These are phyloP conservation scores for Paralagenidium karlingii DNA, from an alignment of 352 stramenopile genomes.

Conservation along the genomic window DNA sequence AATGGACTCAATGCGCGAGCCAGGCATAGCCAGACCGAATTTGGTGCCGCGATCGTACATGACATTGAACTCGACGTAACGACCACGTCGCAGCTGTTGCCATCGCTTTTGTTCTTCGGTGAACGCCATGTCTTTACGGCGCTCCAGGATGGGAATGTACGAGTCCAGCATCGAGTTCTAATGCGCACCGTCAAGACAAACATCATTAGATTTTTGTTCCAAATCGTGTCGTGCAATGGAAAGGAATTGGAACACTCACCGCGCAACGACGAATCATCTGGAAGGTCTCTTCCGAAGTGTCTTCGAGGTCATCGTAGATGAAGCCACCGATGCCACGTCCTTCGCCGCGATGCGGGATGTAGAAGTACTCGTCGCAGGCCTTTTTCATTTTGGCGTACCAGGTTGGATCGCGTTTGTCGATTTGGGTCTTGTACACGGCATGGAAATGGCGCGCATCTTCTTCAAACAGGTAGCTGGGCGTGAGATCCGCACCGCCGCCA, in stretches of 20 bases:
- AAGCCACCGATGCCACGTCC: conserved; percentile 94
- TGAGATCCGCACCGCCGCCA: conserved; percentile 95
- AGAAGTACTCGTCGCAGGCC: conserved; percentile 97
- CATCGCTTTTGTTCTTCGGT: conserved; percentile 95
- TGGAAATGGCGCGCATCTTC: conserved; percentile 97
- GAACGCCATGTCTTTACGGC: conserved; percentile 93
- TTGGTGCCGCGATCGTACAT: conserved; percentile 98
- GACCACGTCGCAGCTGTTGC: conserved; percentile 93
- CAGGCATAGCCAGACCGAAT: conserved; percentile 94
- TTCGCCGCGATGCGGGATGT: conserved; percentile 94
- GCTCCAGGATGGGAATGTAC: conserved; percentile 94
- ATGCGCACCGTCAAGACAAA: no score
- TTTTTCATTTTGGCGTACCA: conserved; percentile 95
- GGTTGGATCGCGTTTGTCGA: conserved; percentile 89
- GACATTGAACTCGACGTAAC: conserved; percentile 99
- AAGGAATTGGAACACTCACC: no score
- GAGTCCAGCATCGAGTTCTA: conserved; percentile 83
- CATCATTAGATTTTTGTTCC: not conserved
- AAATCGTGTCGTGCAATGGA: conserved; percentile 28
- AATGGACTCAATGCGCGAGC: conserved; percentile 96
- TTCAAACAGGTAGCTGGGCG: conserved; percentile 93
- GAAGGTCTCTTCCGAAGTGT: conserved; percentile 84
- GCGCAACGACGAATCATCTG: conserved; percentile 64
- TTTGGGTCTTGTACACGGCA: conserved; percentile 89
- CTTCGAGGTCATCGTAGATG: conserved; percentile 97